Percentiles rank a stretch among this genome's conserved stretches.
Conservation (phyloP, 352 stramenopile species). For the Globisporangium heterothallicum region DNA sequence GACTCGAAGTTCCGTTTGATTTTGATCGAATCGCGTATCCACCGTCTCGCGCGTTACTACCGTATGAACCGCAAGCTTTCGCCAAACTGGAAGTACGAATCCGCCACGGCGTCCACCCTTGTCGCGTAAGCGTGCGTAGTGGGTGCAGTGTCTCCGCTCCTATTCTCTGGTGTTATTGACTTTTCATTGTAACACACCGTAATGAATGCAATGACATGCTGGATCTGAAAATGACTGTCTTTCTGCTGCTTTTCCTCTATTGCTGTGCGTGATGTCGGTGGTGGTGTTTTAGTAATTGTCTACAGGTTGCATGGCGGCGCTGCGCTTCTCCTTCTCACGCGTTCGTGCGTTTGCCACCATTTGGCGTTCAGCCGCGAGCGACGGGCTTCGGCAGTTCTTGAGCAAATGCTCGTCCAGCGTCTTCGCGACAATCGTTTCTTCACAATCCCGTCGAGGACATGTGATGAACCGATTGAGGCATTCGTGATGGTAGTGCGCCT, state of each 20-base stretch:
- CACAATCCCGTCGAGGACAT: constrained; percentile 46
- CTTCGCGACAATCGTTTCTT: constrained; percentile 45
- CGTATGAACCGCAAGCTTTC: constrained; percentile 98
- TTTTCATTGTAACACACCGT: constrained; percentile 5
- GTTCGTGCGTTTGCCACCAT: constrained; percentile 30
- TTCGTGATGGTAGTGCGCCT: constrained; percentile 35
- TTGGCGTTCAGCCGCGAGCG: constrained; percentile 14
- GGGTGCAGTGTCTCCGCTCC: not conserved
- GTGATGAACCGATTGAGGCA: constrained; percentile 40
- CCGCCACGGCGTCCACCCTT: constrained; percentile 96
- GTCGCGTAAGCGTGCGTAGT: constrained; percentile 91
- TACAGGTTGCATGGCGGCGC: not conserved
- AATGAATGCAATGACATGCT: constrained; percentile 14
- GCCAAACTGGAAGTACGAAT: constrained; percentile 99
- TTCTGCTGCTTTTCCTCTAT: not conserved
- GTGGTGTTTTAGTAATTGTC: too few relatives aligned
- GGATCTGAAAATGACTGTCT: constrained; percentile 25
- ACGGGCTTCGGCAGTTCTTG: constrained; percentile 32
- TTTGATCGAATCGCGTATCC: constrained; percentile 99
- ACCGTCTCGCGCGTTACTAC: constrained; percentile 98
- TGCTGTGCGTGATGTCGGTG: not conserved
- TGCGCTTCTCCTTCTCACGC: constrained; percentile 2
- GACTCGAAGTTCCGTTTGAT: constrained; percentile 99
- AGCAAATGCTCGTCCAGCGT: constrained; percentile 28
- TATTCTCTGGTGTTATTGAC: constrained; percentile 13